phyloP scores from a whole-genome alignment of 305 asterid species.

The Fraxinus sp. region DNA sequence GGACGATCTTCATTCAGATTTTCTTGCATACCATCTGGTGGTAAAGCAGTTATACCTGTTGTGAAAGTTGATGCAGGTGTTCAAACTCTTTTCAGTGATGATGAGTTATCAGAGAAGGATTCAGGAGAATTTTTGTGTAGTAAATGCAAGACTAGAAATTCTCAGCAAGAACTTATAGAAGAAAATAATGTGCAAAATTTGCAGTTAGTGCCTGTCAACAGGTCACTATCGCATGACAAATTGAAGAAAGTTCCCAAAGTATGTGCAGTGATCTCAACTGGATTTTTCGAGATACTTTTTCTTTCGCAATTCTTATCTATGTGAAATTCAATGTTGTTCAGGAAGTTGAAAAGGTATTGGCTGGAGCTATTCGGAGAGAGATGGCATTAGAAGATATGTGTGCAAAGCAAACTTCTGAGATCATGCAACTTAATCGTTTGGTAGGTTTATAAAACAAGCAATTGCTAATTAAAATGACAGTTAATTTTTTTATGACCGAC shows the following conservation, averaged over 20 bases:
- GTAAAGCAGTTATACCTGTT: slow-evolving; percentile 51
- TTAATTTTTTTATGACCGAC: slow-evolving; percentile 20
- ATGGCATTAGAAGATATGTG: slow-evolving; percentile 95
- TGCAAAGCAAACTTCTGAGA: slow-evolving; percentile 71
- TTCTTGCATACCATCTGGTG: slow-evolving; percentile 61
- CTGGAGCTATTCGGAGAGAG: slow-evolving; percentile 98
- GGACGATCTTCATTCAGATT: slow-evolving; percentile 75
- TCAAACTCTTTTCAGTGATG: slow-evolving; percentile 56
- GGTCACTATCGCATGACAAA: slow-evolving; percentile 45
- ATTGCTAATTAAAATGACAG: slow-evolving; percentile 15
- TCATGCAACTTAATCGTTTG: slow-evolving; percentile 88
- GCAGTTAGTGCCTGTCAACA: slow-evolving; percentile 81
- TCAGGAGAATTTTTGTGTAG: slow-evolving; percentile 45
- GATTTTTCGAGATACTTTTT: slow-evolving; percentile 18
- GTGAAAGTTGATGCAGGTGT: slow-evolving; percentile 82
- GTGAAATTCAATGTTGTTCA: slow-evolving; percentile 34
- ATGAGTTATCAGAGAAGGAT: slow-evolving; percentile 34
- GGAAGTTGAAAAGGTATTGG: slow-evolving; percentile 97
- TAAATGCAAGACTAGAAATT: slow-evolving; percentile 58
- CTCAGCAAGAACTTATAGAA: slow-evolving; percentile 40
- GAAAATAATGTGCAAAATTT: slow-evolving; percentile 50
- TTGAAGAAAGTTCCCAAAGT: slow-evolving; percentile 82
- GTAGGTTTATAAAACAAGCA: slow-evolving; percentile 41
- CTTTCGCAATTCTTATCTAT: slow-evolving; percentile 29
- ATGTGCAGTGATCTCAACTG: slow-evolving; percentile 33